A percentile compares a stretch with the other conserved stretches of the same genome.
These are phyloP conservation scores for Backusella macrospora DNA, from an alignment of 192 early-diverging fungal species.

Conservation along the genomic window DNA sequence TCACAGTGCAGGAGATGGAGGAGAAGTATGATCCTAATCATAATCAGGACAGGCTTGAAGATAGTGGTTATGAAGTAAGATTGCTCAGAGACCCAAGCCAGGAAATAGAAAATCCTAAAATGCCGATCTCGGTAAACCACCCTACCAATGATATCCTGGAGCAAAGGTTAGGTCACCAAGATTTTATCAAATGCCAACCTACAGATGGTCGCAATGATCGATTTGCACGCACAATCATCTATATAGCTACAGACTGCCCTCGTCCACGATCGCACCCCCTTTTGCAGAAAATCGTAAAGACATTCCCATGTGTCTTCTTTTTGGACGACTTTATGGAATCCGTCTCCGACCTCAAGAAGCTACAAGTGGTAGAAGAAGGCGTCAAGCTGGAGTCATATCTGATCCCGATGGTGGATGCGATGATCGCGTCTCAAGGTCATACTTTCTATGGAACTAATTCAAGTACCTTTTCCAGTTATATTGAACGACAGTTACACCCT, in stretches of 20 bases:
- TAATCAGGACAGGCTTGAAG: conserved; percentile 38
- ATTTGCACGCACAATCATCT: conserved; percentile 45
- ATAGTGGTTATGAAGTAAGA: conserved; percentile 43
- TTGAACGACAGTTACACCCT: conserved; percentile 45
- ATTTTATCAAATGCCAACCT: conserved; percentile 6
- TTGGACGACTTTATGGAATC: conserved; percentile 51
- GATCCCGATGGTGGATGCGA: conserved; percentile 59
- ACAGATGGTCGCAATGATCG: conserved; percentile 18
- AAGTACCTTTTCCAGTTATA: conserved; percentile 50
- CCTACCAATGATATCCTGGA: conserved; percentile 18
- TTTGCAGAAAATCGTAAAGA: conserved; percentile 48
- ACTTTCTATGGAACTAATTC: conserved; percentile 55
- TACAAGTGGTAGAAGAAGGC: conserved; percentile 42
- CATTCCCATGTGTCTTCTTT: conserved; percentile 53
- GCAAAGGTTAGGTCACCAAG: neutral
- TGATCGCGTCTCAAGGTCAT: conserved; percentile 52
- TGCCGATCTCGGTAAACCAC: conserved; percentile 31
- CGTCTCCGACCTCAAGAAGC: conserved; percentile 32
- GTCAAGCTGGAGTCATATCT: conserved; percentile 49
- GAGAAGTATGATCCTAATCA: conserved; percentile 31
- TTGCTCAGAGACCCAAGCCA: conserved; percentile 17
- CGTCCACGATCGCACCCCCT: conserved; percentile 49
- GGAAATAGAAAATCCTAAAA: neutral
- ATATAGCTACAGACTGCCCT: conserved; percentile 56
- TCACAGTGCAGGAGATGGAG: conserved; percentile 37